Evolutionary conservation across 495 filamentous ascomycete genomes (phyloP).

Genomic region (Margaritispora aquatica): DNA sequence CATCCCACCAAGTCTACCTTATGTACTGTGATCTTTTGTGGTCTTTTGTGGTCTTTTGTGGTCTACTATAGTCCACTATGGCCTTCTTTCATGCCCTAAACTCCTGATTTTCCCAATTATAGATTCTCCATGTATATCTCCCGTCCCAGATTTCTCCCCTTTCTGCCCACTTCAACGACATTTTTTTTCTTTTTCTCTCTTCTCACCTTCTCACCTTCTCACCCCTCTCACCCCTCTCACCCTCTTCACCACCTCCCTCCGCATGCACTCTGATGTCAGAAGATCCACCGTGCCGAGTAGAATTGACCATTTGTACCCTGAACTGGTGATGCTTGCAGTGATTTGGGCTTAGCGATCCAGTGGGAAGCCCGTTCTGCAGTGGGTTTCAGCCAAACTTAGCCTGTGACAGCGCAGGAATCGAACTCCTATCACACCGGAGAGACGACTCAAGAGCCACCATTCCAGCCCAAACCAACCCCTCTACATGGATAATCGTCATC

Average conservation of each 20-base stretch:
- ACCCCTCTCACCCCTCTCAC: too few species aligned
- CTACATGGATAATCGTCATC: conserved; percentile 12
- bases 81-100: too few species aligned
- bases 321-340: not conserved
- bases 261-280: conserved; percentile 16
- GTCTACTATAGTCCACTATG: too few species aligned
- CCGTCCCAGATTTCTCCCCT: conserved; percentile 14
- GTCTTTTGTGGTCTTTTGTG: too few species aligned
- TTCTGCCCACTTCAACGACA: conserved; percentile 1
- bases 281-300: conserved; percentile 5
- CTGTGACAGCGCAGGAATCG: conserved; percentile 21
- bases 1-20: not conserved
- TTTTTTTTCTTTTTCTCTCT: not conserved
- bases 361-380: not conserved
- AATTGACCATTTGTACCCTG: not conserved
- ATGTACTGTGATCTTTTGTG: too few species aligned
- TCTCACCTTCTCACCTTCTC: too few species aligned
- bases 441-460: conserved; percentile 1
- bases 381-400: conserved; percentile 5
- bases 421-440: not conserved
- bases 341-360: not conserved
- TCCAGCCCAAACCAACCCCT: conserved; percentile 12
- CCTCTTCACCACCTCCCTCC: not conserved
- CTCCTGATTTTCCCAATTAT: not conserved
- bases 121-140: conserved; percentile 3